phyloP scores from a whole-genome alignment of 495 filamentous ascomycete species.

The Neurospora terricola region DNA sequence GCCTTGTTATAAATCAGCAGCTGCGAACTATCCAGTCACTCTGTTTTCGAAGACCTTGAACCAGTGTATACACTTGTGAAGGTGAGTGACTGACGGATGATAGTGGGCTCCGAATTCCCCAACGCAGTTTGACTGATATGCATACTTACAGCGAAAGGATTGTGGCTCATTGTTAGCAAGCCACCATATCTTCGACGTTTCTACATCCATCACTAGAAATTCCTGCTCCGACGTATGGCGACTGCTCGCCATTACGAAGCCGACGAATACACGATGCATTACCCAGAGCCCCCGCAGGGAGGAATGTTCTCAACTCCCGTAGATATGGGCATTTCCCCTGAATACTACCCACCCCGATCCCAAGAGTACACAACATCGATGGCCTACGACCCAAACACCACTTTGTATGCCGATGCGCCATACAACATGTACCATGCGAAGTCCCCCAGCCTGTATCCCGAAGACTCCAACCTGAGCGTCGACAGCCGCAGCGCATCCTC shows the following conservation, averaged over 20 bases:
- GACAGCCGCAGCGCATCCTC: constrained; percentile 74
- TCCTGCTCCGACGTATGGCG: constrained; percentile 7
- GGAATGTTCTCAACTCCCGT: constrained; percentile 26
- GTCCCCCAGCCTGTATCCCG: constrained; percentile 34
- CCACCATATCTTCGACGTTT: not conserved
- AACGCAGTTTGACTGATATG: not conserved
- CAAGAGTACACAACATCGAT: constrained; percentile 31
- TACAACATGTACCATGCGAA: constrained; percentile 25
- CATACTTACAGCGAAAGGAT: not conserved
- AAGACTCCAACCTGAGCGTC: constrained; percentile 55
- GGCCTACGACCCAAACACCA: constrained; percentile 24
- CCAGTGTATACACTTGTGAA: not conserved
- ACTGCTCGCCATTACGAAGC: constrained; percentile 14
- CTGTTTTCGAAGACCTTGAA: not conserved
- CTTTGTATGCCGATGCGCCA: constrained; percentile 26
- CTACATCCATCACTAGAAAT: not conserved
- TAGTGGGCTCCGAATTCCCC: not conserved
- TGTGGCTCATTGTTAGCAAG: not conserved
- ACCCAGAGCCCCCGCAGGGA: constrained; percentile 31
- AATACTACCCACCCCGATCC: constrained; percentile 27
- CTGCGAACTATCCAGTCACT: not conserved
- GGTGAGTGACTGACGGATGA: not conserved
- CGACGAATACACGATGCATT: constrained; percentile 33
- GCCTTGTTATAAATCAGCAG: not conserved
- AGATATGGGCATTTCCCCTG: constrained; percentile 34